Percentiles rank a stretch among this genome's conserved stretches.
These are phyloP conservation scores for Setaria viridis DNA, from an alignment of 202 grass and related monocot species.

Conservation along the genomic window DNA sequence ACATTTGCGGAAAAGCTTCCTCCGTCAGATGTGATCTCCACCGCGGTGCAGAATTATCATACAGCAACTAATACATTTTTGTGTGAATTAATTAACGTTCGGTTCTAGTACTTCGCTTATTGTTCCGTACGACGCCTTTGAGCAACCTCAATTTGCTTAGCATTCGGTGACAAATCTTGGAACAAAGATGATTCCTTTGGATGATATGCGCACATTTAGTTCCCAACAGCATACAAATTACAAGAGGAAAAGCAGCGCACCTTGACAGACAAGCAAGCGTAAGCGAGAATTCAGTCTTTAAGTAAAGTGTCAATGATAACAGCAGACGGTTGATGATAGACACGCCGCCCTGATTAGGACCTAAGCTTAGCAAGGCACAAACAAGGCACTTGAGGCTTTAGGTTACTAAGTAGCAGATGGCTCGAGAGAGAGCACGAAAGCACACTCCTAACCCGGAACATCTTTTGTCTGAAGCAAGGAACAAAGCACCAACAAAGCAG, in stretches of 20 bases:
- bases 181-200: not conserved
- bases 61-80: not conserved
- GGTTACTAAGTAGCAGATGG: conserved; percentile 11
- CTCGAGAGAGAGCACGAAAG: conserved; percentile 21
- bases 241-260: not conserved
- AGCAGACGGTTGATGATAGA: conserved; percentile 38
- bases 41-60: not conserved
- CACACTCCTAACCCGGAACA: conserved; percentile 15
- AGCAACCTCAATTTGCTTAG: not conserved
- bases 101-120: not conserved
- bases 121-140: not conserved
- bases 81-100: not conserved
- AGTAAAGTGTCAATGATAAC: conserved; percentile 54
- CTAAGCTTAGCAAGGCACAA: conserved; percentile 36
- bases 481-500: conserved; percentile 44
- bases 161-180: conserved; percentile 4
- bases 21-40: conserved; percentile 12
- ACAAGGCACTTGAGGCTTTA: not conserved
- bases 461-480: conserved; percentile 52
- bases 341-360: conserved; percentile 2
- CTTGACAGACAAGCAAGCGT: conserved; percentile 27
- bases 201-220: not conserved
- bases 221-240: not conserved
- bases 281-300: conserved; percentile 40
- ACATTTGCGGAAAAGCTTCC: conserved; percentile 17